Conservation (phyloP, 2,329 filamentous ascomycete species). For the Paraphaeosphaeria minitans region DNA sequence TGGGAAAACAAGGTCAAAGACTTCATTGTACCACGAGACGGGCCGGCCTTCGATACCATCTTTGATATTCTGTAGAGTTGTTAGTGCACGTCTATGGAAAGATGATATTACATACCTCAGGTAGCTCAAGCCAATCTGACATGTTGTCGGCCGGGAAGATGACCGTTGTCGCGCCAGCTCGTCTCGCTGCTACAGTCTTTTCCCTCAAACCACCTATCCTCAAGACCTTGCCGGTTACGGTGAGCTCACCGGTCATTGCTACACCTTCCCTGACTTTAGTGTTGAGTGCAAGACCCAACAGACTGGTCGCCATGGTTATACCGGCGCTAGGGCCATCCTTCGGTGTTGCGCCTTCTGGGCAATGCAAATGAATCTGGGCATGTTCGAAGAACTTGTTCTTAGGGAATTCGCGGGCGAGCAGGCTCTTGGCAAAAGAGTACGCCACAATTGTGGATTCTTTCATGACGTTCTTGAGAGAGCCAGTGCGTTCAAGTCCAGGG, state of each 20-base stretch:
- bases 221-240: conserved; percentile 93
- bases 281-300: conserved; percentile 84
- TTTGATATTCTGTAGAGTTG: conserved; percentile 83
- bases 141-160: conserved; percentile 95
- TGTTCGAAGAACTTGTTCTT: conserved; percentile 96
- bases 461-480: conserved; percentile 96
- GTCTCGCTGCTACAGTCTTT: conserved; percentile 93
- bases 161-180: conserved; percentile 90
- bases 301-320: conserved; percentile 96
- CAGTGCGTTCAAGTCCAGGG: conserved; percentile 85
- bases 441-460: conserved; percentile 95
- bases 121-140: conserved; percentile 96
- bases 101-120: conserved; percentile 70
- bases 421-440: conserved; percentile 91
- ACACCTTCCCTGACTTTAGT: conserved; percentile 80
- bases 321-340: conserved; percentile 84
- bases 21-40: conserved; percentile 90
- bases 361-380: conserved; percentile 92
- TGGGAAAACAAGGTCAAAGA: conserved; percentile 90
- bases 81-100: conserved; percentile 15
- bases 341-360: conserved; percentile 91
- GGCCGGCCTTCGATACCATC: conserved; percentile 90
- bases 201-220: conserved; percentile 92
- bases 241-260: conserved; percentile 97
- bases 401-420: conserved; percentile 83